Evolutionary conservation across 2,329 filamentous ascomycete genomes (phyloP), one percentile per base, ranked within the genome.

Genomic region (Lachnellula arida): DNA sequence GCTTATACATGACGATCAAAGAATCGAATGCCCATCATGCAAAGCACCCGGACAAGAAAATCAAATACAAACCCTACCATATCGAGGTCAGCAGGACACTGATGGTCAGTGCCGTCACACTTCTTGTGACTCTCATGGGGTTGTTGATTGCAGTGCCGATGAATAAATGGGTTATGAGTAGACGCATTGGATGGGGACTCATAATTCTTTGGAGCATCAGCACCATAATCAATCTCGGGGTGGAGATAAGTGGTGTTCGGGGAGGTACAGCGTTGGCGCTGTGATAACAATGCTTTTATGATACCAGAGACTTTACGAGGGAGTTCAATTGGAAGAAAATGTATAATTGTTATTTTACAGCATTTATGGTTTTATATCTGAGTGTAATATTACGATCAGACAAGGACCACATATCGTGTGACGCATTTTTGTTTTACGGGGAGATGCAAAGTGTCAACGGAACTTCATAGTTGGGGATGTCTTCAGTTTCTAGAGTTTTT

Each of bases 71-170:
- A 63, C 84, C 89, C 0, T 97, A 97, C 70, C 80, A 85, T 54
- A 89, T 99, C 56, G 81, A 90, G 61, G 87, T 99, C 54, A 90
- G 86, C 57, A 89, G 87, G 25, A 95, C 92, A 3, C 75, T 99
- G 60, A 79, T 97, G 65, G 86, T 99, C 40, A 93, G 87, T 51
- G 89, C 90, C 1, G 80, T 89, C n/a, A 93, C 90, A 2, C 76
- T 99, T 61, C 75, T 99, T 22, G 68, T 91, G 28, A 97, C 91
- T 1, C 76, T 99, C 17, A 73, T 92, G 4, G 84, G 87, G 2
- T 73, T 99, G 62, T 76, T 99, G 59, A 79, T 96, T 28, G 78
- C 85, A 1, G 90, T 99, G 52, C 94, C 94, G 5, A 69, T 87
- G 75, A 96, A 94, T 72, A 84, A 85, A 61, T 97, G 92, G 92